Evolutionary conservation across 2,329 filamentous ascomycete genomes (phyloP).

Genomic region (Cyphellophora attinorum): DNA sequence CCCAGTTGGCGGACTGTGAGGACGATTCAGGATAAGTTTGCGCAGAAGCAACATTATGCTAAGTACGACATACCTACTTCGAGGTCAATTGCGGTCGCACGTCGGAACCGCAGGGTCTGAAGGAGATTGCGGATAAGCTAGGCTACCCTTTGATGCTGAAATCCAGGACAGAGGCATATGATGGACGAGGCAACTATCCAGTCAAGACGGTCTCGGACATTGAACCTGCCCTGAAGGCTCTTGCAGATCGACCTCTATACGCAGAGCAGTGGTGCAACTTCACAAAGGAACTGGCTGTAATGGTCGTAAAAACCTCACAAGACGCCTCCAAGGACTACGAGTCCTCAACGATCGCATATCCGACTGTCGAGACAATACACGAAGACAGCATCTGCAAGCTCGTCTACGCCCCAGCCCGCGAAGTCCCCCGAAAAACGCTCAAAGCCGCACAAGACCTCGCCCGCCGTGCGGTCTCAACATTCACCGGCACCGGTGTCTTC

Average conservation of each 20-base stretch:
- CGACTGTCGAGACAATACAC: constrained; percentile 87
- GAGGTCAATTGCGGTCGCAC: constrained; percentile 52
- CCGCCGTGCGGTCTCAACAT: constrained; percentile 64
- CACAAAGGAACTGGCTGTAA: constrained; percentile 78
- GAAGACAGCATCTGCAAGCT: constrained; percentile 93
- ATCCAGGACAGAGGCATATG: constrained; percentile 72
- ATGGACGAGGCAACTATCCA: constrained; percentile 62
- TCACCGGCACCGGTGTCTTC: constrained; percentile 86
- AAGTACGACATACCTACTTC: constrained; percentile 57
- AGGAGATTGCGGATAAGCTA: constrained; percentile 49
- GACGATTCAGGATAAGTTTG: constrained; percentile 77
- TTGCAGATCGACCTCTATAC: constrained; percentile 66
- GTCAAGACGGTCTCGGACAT: constrained; percentile 52
- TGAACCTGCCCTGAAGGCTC: constrained; percentile 55
- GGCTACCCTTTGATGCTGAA: constrained; percentile 83
- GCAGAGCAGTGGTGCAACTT: constrained; percentile 87
- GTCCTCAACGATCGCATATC: constrained; percentile 55
- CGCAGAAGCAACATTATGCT: constrained; percentile 67
- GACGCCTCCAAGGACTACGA: constrained; percentile 38
- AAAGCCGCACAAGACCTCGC: constrained; percentile 66
- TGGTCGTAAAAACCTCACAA: constrained; percentile 85
- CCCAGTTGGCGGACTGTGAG: constrained; percentile 72
- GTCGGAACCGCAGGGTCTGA: constrained; percentile 31
- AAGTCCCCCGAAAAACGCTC: constrained; percentile 52
- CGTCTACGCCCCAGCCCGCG: constrained; percentile 74